A percentile compares a stretch with the other conserved stretches of the same genome.
Conservation (phyloP, 768 basidiomycete genomes). For the Russula ochroleuca region DNA sequence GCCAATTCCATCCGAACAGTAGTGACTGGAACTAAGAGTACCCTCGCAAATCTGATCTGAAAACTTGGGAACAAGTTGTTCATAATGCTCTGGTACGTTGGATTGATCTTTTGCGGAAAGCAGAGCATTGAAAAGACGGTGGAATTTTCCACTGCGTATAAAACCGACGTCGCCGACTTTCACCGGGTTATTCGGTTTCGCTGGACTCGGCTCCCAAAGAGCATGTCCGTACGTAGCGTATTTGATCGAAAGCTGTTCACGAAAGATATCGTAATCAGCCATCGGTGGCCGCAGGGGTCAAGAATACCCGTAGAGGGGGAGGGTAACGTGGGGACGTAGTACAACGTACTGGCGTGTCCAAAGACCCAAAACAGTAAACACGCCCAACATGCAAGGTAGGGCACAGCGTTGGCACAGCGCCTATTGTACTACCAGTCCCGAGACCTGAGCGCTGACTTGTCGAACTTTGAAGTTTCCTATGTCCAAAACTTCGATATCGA, state of each 20-base stretch:
- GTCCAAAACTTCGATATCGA: too few relatives aligned
- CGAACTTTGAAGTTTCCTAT: too few relatives aligned
- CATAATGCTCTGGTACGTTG: background rate
- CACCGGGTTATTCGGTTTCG: background rate
- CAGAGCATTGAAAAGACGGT: constrained; percentile 25
- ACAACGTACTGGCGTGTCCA: too few relatives aligned
- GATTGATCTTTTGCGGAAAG: constrained; percentile 9
- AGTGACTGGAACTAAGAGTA: background rate
- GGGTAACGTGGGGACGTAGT: too few relatives aligned
- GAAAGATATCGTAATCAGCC: constrained; percentile 15
- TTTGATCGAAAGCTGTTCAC: constrained; percentile 3
- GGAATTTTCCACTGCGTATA: constrained; percentile 23
- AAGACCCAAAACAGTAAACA: too few relatives aligned
- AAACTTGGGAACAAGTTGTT: background rate
- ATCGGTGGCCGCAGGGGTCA: background rate
- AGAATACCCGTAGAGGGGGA: too few relatives aligned
- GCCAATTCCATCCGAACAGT: background rate
- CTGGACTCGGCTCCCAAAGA: constrained; percentile 25
- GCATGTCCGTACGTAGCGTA: constrained; percentile 10
- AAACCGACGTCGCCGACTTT: constrained; percentile 28
- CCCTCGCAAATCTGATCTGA: background rate
- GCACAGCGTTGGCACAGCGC: too few relatives aligned
- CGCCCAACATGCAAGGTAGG: too few relatives aligned
- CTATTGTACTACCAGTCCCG: too few relatives aligned
- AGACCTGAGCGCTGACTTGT: too few relatives aligned